Conservation (phyloP, 192 early-diverging fungal species). For the Coemansia brasiliensis region DNA sequence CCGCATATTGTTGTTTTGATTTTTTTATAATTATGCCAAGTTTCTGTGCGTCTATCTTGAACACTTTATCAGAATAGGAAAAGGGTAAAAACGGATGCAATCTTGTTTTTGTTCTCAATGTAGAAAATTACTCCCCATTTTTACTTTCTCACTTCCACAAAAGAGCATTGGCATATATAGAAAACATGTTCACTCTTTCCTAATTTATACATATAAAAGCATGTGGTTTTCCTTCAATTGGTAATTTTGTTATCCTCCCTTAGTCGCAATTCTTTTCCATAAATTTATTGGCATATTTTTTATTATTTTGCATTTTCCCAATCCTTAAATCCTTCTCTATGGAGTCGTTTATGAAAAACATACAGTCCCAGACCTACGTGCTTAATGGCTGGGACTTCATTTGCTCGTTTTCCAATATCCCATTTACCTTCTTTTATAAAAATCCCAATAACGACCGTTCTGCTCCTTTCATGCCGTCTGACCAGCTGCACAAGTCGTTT, state of each 20-base stretch:
- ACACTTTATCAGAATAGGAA: neutral
- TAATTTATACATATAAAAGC: neutral
- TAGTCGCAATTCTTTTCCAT: neutral
- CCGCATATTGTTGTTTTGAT: no score
- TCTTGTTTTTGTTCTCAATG: no score
- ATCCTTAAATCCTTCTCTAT: neutral
- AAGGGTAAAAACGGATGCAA: no score
- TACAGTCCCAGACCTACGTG: slow-evolving; percentile 21
- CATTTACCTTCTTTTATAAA: slow-evolving; percentile 34
- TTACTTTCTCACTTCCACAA: neutral
- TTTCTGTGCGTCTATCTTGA: neutral
- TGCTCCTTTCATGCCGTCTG: slow-evolving; percentile 34
- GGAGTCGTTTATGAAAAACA: slow-evolving; percentile 14
- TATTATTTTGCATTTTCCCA: neutral
- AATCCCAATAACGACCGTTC: neutral
- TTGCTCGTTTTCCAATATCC: slow-evolving; percentile 40
- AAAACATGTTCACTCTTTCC: neutral
- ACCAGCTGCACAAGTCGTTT: slow-evolving; percentile 20
- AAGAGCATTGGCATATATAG: neutral
- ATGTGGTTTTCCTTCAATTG: no score
- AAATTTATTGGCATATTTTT: slow-evolving; percentile 2
- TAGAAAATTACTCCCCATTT: neutral
- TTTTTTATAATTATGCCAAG: no score
- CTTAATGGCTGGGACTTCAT: slow-evolving; percentile 40
- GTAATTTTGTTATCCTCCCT: no score